Conservation (phyloP, 2,329 filamentous ascomycete species). For the Trichoderma afroharzianum region DNA sequence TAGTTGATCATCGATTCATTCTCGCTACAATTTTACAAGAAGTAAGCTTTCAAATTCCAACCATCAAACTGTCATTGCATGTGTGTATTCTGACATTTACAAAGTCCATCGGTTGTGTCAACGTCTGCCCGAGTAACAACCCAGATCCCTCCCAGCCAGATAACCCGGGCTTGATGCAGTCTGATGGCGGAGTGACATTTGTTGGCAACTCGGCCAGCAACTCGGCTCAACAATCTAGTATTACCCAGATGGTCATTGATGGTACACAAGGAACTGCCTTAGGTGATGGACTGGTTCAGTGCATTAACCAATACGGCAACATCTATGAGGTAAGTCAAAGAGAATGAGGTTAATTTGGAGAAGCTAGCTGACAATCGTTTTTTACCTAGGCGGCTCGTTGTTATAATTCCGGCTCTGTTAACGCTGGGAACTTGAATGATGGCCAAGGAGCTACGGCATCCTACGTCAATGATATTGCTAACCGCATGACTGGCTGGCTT, state of each 20-base stretch:
- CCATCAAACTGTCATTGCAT: not conserved
- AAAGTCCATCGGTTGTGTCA: constrained; percentile 43
- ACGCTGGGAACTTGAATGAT: constrained; percentile 22
- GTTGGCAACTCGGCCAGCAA: constrained; percentile 35
- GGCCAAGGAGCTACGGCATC: constrained; percentile 18
- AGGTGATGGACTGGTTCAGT: constrained; percentile 38
- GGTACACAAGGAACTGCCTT: constrained; percentile 39
- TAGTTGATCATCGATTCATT: constrained; percentile 8
- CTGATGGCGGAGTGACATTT: constrained; percentile 30
- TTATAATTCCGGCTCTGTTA: constrained; percentile 23
- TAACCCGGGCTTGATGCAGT: constrained; percentile 43
- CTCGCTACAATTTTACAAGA: constrained; percentile 11
- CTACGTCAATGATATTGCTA: constrained; percentile 22
- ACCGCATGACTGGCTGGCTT: constrained; percentile 22
- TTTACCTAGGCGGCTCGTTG: constrained; percentile 19
- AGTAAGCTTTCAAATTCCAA: not conserved
- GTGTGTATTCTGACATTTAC: not conserved
- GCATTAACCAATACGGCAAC: constrained; percentile 5
- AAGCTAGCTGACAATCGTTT: not conserved
- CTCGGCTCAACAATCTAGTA: constrained; percentile 20
- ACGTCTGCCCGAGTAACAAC: constrained; percentile 39
- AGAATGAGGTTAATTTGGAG: not conserved
- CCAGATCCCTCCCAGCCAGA: constrained; percentile 8
- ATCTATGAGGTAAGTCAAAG: not conserved
- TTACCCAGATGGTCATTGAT: constrained; percentile 36